A percentile compares a stretch with the other conserved stretches of the same genome.
Conservation (phyloP, 768 basidiomycete species). For the Coprinopsis sp. region DNA sequence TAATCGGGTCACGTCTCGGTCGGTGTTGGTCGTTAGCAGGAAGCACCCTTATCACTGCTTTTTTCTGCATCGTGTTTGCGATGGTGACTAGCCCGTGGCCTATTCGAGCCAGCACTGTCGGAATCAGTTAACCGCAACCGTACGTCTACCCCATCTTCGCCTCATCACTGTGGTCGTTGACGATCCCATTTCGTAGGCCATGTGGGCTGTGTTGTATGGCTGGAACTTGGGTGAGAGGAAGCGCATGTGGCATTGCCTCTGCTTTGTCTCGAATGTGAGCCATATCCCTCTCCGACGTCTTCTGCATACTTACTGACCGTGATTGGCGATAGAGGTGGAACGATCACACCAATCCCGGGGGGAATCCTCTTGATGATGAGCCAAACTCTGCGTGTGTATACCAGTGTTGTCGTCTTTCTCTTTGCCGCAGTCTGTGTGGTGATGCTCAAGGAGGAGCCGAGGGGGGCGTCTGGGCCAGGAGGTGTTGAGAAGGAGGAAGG, state of each 20-base stretch:
- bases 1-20: no score
- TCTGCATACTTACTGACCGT: not conserved
- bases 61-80: slow-evolving; percentile 69
- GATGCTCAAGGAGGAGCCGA: slow-evolving; percentile 48
- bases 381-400: slow-evolving; percentile 70
- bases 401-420: slow-evolving; percentile 62
- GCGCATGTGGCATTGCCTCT: slow-evolving; percentile 84
- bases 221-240: slow-evolving; percentile 86
- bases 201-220: slow-evolving; percentile 87
- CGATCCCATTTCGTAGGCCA: slow-evolving; percentile 46
- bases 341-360: slow-evolving; percentile 81
- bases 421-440: slow-evolving; percentile 61
- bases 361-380: slow-evolving; percentile 66
- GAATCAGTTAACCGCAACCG: slow-evolving; percentile 75
- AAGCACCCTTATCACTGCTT: slow-evolving; percentile 71
- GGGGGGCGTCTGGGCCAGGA: slow-evolving; percentile 28
- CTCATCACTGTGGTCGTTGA: not conserved
- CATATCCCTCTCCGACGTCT: not conserved
- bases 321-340: slow-evolving; percentile 61
- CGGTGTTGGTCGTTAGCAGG: slow-evolving; percentile 67
- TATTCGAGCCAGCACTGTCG: slow-evolving; percentile 65
- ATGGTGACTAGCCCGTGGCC: slow-evolving; percentile 51
- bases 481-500: no score
- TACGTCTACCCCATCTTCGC: slow-evolving; percentile 22
- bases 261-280: slow-evolving; percentile 80